phyloP scores from a whole-genome alignment of 148 eudicot genomes.

The Rhododendron griersonianum region DNA sequence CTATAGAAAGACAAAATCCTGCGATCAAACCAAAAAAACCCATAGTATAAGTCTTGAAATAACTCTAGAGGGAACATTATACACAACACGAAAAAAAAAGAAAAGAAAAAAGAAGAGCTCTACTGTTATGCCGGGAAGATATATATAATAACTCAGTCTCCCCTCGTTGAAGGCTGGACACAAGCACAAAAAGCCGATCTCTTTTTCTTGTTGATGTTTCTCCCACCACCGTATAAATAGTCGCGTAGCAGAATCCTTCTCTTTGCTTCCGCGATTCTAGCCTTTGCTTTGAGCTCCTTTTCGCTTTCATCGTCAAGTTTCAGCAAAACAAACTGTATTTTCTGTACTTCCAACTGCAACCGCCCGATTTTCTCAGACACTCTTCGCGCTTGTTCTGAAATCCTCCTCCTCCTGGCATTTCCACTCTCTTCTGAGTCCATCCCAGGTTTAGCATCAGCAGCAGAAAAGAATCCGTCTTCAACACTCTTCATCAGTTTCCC shows the following conservation, averaged over 20 bases:
- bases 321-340: slow-evolving; percentile 65
- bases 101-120: not conserved
- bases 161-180: slow-evolving; percentile 61
- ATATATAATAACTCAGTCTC: slow-evolving; percentile 20
- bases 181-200: slow-evolving; percentile 65
- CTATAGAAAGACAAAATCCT: slow-evolving; percentile 7
- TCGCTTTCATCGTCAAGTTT: slow-evolving; percentile 46
- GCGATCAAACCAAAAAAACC: slow-evolving; percentile 4
- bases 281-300: slow-evolving; percentile 36
- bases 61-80: slow-evolving; percentile 8
- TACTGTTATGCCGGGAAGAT: not conserved
- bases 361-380: slow-evolving; percentile 82
- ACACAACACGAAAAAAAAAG: not conserved
- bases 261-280: slow-evolving; percentile 40
- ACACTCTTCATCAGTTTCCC: slow-evolving; percentile 61
- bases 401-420: slow-evolving; percentile 44
- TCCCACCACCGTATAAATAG: slow-evolving; percentile 58
- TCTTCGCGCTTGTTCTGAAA: slow-evolving; percentile 63
- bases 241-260: slow-evolving; percentile 58
- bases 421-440: slow-evolving; percentile 47
- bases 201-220: slow-evolving; percentile 55
- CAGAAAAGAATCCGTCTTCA: slow-evolving; percentile 46
- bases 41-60: not conserved
- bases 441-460: slow-evolving; percentile 29
- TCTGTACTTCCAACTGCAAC: slow-evolving; percentile 86